Evolutionary conservation across 2,329 filamentous ascomycete species (phyloP), one percentile per base, ranked within the genome.

Genomic region (Exserohilum rostratum): DNA sequence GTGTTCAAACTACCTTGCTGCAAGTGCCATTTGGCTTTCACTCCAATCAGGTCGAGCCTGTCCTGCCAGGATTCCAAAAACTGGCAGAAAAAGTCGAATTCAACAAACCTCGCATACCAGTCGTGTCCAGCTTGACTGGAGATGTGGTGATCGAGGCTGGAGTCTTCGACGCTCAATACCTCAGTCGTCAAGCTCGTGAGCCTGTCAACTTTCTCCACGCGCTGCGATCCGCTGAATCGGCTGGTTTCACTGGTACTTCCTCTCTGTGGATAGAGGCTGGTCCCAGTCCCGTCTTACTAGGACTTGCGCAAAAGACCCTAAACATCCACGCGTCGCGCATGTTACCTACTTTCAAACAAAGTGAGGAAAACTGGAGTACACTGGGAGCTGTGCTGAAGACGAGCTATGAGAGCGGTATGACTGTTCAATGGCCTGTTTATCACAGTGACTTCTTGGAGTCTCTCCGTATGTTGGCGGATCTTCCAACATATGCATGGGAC

Each of bases 51-150:
- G 51, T 80, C 34, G 74, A 80, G 6, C 76, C 78, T 11, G 77
- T 82, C 3, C 64, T 81, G 5, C 71, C 75, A 3, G 67, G 67
- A 4, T 77, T 80, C 34, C 69, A 75, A 25, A 13, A 45, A 18
- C 7, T 45, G 4, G 38, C 33, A 7, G 20, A 25, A 20, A 27
- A 31, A 60, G 68, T 11, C 50, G 13, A 20, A 27, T 11, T 64
- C 57, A 47, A 22, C 55, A 10, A 17, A 11, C 15, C 61, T 50
- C 3, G 15, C 5, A 33, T 67, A 46, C 38, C n/a, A 15, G 59
- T 22, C 77, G 78, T 1, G 71, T 80, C 27, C 71, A 80, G 13
- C 80, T 78, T 2, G 73, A 79, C 80, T 11, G 76, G 75, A 12
- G 70, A 77, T 40, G 73, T 78, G 5, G 65, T 81, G n/a, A 43